Evolutionary conservation across 345 rosid species (phyloP).

Genomic region (Aquilaria sinensis): DNA sequence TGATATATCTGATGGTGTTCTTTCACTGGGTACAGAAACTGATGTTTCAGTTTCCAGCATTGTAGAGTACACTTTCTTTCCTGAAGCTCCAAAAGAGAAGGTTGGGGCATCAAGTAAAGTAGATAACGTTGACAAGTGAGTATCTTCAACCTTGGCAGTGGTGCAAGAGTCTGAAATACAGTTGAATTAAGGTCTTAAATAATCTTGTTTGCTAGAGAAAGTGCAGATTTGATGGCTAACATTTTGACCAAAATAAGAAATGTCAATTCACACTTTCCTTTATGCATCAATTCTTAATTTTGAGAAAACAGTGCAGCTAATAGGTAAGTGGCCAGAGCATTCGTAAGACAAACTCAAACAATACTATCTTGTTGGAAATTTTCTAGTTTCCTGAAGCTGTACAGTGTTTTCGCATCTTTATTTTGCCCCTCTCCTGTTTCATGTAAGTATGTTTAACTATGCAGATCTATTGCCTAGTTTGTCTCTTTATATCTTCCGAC

Average conservation of each 20-base stretch:
- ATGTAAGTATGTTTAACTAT: not conserved
- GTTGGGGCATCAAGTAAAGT: conserved; percentile 34
- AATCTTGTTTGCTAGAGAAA: not conserved
- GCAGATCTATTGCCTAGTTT: too few species aligned
- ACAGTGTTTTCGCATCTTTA: not conserved
- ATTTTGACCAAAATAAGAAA: not conserved
- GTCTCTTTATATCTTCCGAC: not conserved
- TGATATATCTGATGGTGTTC: conserved; percentile 88
- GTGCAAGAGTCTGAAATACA: not conserved
- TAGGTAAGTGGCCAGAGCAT: not conserved
- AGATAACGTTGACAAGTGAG: conserved; percentile 50
- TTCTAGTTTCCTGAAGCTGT: not conserved
- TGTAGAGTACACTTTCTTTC: conserved; percentile 74
- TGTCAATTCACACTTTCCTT: not conserved
- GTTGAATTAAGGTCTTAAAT: not conserved
- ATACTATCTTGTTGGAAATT: not conserved
- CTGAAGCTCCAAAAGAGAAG: conserved; percentile 46
- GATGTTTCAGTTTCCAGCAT: conserved; percentile 68
- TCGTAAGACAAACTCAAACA: not conserved
- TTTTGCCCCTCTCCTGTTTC: not conserved
- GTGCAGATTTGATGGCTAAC: not conserved
- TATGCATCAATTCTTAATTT: not conserved
- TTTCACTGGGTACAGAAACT: conserved; percentile 91
- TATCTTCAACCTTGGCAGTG: conserved; percentile 6
- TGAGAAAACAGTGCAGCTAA: not conserved